Base-by-base conservation (phyloP, 371 early-diverging fungal species). In the Rhizopus sp. region DNA sequence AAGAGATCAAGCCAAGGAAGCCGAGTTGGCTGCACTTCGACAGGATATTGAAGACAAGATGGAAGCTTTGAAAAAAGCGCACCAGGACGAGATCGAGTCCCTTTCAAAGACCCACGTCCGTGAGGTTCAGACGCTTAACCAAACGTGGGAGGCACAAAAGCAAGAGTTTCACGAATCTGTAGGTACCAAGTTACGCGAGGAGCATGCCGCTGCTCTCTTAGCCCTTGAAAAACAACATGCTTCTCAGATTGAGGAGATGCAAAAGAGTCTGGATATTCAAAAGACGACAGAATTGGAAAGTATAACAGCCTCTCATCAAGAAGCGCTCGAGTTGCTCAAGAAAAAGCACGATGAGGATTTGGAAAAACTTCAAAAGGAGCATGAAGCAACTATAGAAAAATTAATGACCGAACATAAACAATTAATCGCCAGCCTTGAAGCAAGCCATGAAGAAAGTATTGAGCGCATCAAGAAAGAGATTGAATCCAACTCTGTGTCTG, bases 381-480 rank as follows among this genome's bases (percentile, higher is more conserved):
- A 55, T 37, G 58, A 52, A 9, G 17, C 31, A 7, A 48, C 62
- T 30, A 47, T 70, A 47, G 57, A 72, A 38, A 53, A 69, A 23
- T 48, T 77, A 5, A 50, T 45, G 10, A 8, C 57, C n/a, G 60
- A 57, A 2, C 69, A 77, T 51, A 40, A 61, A 38, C 54, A 60
- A 13, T 66, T 64, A 1, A 50, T 73, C 55, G 65, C 67, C 23
- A 55, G 61, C 12, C 40, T 77, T n/a, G 62, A 73, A 32, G 44
- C 50, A 9, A 53, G 64, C 30, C 72, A 77, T 32, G n/a, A 57
- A 34, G 53, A 60, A 16, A 38, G 59, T 1, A 13, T 77, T 10
- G 47, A 63, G 16, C 48, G 53, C 12, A 6, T 57, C 15, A 32
- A 66, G 15, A 30, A 57, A 32, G 46, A 45, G 6, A 53, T 15